These are phyloP conservation scores for Neurospora africana DNA, from an alignment of 495 filamentous ascomycete genomes.

Conservation along the genomic window DNA sequence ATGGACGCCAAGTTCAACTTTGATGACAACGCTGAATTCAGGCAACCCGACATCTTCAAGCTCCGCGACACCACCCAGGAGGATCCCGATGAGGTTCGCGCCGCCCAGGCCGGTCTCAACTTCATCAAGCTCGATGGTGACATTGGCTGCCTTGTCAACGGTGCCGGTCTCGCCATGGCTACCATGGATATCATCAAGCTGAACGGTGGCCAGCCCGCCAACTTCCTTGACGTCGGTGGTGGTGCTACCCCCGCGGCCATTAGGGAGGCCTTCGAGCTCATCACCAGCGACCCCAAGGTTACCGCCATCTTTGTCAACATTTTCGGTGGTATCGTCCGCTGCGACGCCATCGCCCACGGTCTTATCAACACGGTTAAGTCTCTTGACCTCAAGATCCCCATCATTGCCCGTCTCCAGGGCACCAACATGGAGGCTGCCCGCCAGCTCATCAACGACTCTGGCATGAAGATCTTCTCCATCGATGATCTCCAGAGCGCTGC, in stretches of 20 bases:
- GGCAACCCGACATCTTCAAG: conserved; percentile 88
- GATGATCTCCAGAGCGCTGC: conserved; percentile 95
- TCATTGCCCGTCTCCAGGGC: conserved; percentile 91
- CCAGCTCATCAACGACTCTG: conserved; percentile 93
- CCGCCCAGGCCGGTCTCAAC: conserved; percentile 86
- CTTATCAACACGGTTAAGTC: conserved; percentile 86
- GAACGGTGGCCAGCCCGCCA: conserved; percentile 89
- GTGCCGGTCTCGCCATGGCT: conserved; percentile 97
- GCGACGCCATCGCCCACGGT: conserved; percentile 94
- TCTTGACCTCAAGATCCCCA: conserved; percentile 91
- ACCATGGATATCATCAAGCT: conserved; percentile 99
- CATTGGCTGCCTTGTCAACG: conserved; percentile 98
- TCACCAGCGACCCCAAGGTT: conserved; percentile 96
- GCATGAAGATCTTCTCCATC: conserved; percentile 98
- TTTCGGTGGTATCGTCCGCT: conserved; percentile 96
- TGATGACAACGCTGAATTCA: conserved; percentile 97
- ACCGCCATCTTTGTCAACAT: conserved; percentile 99
- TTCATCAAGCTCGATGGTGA: conserved; percentile 99
- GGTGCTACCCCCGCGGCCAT: conserved; percentile 95
- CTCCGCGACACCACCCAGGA: conserved; percentile 94
- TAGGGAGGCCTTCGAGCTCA: conserved; percentile 93
- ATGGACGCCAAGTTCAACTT: conserved; percentile 99
- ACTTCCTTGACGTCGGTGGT: conserved; percentile 97
- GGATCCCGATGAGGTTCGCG: conserved; percentile 94
- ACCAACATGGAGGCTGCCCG: conserved; percentile 97